A percentile compares a stretch with the other conserved stretches of the same genome.
phyloP scores from a whole-genome alignment of 2,329 filamentous ascomycete species.

The Colletotrichum sojae region DNA sequence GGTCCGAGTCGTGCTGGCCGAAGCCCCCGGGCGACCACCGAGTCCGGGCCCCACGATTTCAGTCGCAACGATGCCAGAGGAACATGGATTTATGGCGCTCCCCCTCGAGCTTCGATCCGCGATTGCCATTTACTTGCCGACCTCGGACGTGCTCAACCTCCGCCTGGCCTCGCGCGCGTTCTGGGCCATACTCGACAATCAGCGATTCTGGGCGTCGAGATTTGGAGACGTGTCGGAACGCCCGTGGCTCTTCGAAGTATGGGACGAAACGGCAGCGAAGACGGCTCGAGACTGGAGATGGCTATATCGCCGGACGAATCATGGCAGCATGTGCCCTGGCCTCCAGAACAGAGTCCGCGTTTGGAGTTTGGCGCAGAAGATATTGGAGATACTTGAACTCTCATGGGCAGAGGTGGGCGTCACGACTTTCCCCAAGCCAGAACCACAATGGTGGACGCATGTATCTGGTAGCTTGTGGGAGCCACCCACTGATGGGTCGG shows the following conservation, averaged over 20 bases:
- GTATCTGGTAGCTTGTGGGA: not conserved
- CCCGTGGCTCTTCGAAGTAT: conserved; percentile 32
- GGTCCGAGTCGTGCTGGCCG: not conserved
- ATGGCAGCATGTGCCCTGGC: not conserved
- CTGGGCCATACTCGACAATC: conserved; percentile 14
- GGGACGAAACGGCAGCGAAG: not conserved
- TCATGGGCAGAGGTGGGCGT: not conserved
- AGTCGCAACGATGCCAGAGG: not conserved
- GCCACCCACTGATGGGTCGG: not conserved
- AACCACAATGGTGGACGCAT: not conserved
- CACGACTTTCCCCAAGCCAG: not conserved
- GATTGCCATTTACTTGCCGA: not conserved
- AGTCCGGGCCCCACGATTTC: not conserved
- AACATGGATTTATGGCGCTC: not conserved
- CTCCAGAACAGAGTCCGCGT: not conserved
- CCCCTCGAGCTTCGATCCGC: not conserved
- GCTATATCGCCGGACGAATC: not conserved
- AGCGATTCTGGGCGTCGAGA: conserved; percentile 39
- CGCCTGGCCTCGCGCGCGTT: conserved; percentile 16
- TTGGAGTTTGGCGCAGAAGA: not conserved
- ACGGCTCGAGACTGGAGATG: conserved; percentile 2
- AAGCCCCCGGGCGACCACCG: not conserved
- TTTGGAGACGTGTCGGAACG: conserved; percentile 23
- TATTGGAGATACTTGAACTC: not conserved
- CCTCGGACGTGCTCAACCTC: not conserved